Conservation (phyloP, 208 protist species). For the Endotrypanum monterogeii region DNA sequence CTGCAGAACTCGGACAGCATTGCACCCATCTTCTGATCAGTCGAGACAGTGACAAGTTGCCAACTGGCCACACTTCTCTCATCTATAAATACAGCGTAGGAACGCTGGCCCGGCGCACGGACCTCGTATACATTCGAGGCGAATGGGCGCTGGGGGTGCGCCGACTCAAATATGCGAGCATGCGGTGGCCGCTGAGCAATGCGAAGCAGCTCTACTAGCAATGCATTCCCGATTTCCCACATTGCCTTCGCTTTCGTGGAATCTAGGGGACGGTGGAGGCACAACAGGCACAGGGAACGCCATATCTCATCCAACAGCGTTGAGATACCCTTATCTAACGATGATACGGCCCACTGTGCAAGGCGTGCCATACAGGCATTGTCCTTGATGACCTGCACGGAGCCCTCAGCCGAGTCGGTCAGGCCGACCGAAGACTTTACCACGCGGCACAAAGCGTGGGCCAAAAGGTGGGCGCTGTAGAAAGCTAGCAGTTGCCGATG, state of each 20-base stretch:
- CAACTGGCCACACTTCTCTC: slow-evolving; percentile 52
- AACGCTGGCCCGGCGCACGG: slow-evolving; percentile 40
- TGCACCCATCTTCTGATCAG: slow-evolving; percentile 48
- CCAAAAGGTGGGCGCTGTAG: slow-evolving; percentile 19
- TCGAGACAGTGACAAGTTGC: slow-evolving; percentile 63
- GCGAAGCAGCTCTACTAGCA: slow-evolving; percentile 44
- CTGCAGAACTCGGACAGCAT: slow-evolving; percentile 59
- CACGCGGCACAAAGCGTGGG: slow-evolving; percentile 17
- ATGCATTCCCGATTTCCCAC: slow-evolving; percentile 20
- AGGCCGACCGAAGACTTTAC: slow-evolving; percentile 10
- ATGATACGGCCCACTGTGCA: slow-evolving; percentile 28
- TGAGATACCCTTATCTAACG: slow-evolving; percentile 2
- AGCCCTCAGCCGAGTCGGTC: slow-evolving; percentile 10
- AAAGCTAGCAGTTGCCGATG: slow-evolving; percentile 28
- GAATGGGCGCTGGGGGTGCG: slow-evolving; percentile 66
- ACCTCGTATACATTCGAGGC: slow-evolving; percentile 62
- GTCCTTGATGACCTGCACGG: slow-evolving; percentile 18
- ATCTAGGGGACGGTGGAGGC: background rate
- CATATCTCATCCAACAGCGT: slow-evolving; percentile 27
- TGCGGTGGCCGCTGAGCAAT: slow-evolving; percentile 52
- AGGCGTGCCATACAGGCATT: slow-evolving; percentile 20
- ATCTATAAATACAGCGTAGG: slow-evolving; percentile 78
- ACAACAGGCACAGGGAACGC: slow-evolving; percentile 8
- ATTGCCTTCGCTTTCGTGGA: slow-evolving; percentile 14
- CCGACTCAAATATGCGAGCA: slow-evolving; percentile 68